Percentiles rank a stretch among this genome's conserved stretches.
phyloP scores from a whole-genome alignment of 305 asterid genomes.

The Solanum aculeatissimum region DNA sequence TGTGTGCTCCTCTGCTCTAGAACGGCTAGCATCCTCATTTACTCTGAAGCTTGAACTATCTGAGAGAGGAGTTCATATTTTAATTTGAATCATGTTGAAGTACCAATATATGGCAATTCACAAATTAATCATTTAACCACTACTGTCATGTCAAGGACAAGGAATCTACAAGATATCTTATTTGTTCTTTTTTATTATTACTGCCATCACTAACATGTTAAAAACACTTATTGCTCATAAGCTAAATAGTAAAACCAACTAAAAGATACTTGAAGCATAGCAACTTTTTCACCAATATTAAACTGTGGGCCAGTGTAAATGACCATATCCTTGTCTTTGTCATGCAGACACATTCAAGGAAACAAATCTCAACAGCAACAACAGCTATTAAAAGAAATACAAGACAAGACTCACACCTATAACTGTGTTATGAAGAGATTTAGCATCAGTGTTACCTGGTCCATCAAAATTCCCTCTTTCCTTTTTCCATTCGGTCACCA shows the following conservation, averaged over 20 bases:
- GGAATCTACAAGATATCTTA: background rate
- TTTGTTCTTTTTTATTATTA: too few species aligned
- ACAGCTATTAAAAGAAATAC: background rate
- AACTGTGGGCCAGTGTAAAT: background rate
- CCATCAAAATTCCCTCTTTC: conserved; percentile 32
- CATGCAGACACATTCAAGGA: background rate
- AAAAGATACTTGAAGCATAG: background rate
- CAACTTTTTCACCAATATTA: background rate
- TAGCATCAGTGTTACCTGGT: conserved; percentile 34
- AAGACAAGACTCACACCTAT: background rate
- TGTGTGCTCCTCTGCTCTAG: conserved; percentile 37
- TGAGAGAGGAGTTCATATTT: conserved; percentile 16
- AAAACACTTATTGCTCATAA: background rate
- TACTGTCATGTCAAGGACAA: background rate
- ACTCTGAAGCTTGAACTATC: conserved; percentile 35
- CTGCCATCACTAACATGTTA: background rate
- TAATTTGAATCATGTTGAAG: background rate
- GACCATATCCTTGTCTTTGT: background rate
- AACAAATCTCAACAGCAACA: background rate
- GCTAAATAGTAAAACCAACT: background rate
- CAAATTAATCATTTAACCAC: background rate
- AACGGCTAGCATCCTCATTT: conserved; percentile 39
- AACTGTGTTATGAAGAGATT: conserved; percentile 6
- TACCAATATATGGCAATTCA: background rate
- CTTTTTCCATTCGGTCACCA: conserved; percentile 34